Conservation (phyloP, 2,329 filamentous ascomycete species). For the Exutisphaerella laricina region DNA sequence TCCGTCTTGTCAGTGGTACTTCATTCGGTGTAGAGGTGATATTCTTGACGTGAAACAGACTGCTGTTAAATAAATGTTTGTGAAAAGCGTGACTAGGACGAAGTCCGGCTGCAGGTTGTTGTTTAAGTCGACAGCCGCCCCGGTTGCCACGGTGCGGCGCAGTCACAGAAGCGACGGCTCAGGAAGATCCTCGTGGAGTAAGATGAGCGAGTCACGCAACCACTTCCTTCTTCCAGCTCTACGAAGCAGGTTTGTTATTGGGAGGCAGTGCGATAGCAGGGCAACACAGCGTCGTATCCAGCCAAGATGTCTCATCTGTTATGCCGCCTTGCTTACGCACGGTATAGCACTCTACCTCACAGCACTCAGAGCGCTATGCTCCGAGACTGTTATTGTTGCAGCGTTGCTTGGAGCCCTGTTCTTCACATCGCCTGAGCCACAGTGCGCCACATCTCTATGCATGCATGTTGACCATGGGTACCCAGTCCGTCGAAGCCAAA, state of each 20-base stretch:
- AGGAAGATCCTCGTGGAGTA: not conserved
- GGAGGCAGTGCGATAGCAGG: not conserved
- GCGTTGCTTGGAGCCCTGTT: not conserved
- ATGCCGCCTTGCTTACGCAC: not conserved
- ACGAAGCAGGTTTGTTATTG: slow-evolving; percentile 1
- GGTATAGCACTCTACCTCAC: not conserved
- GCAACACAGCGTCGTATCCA: not conserved
- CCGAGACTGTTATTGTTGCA: not conserved
- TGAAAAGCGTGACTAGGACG: not conserved
- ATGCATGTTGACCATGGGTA: not conserved
- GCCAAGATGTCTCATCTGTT: not conserved
- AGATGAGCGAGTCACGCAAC: not conserved
- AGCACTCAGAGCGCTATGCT: too few relatives aligned
- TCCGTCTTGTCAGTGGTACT: not conserved
- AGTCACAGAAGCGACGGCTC: not conserved
- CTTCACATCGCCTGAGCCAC: not conserved
- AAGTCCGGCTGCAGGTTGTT: not conserved
- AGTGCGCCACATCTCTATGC: not conserved
- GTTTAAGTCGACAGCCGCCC: not conserved
- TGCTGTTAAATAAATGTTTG: not conserved
- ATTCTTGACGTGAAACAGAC: not conserved
- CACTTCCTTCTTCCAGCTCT: not conserved
- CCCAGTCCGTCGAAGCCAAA: not conserved
- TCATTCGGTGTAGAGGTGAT: not conserved
- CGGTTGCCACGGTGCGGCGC: slow-evolving; percentile 3